A percentile compares a stretch with the other conserved stretches of the same genome.
phyloP scores from a whole-genome alignment of 2,329 filamentous ascomycete species.

The Aaosphaeria arxii region DNA sequence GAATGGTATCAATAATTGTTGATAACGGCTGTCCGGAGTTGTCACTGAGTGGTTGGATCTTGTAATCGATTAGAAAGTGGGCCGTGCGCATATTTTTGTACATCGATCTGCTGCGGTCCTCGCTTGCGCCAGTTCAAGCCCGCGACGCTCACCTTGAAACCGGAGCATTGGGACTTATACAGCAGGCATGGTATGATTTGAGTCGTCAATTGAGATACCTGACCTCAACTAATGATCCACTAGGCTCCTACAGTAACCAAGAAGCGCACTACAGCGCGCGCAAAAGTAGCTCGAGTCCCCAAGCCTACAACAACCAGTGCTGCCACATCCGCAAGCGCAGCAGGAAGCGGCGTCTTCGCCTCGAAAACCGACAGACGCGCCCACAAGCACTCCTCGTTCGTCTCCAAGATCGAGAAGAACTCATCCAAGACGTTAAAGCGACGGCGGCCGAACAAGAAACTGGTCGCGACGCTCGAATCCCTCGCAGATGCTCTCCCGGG shows the following conservation, averaged over 20 bases:
- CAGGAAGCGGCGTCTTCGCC: constrained; percentile 59
- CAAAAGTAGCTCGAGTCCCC: constrained; percentile 25
- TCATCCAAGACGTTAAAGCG: constrained; percentile 57
- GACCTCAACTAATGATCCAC: no score
- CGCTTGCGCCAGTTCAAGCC: no score
- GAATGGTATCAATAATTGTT: no score
- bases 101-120: no score
- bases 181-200: no score
- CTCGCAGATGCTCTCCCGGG: constrained; percentile 79
- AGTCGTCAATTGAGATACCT: no score
- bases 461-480: constrained; percentile 70
- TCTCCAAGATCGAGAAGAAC: constrained; percentile 70
- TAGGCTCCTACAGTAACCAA: constrained; percentile 26
- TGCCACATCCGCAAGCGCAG: constrained; percentile 1
- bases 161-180: no score
- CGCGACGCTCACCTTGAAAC: no score
- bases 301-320: constrained; percentile 10
- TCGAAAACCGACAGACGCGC: constrained; percentile 80
- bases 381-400: constrained; percentile 77
- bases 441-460: constrained; percentile 70
- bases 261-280: constrained; percentile 35
- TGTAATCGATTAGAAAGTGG: no score
- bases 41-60: no score
- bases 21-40: no score
- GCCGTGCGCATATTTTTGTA: no score